Conservation (phyloP, 768 basidiomycete genomes). For the Rickenella mellea region DNA sequence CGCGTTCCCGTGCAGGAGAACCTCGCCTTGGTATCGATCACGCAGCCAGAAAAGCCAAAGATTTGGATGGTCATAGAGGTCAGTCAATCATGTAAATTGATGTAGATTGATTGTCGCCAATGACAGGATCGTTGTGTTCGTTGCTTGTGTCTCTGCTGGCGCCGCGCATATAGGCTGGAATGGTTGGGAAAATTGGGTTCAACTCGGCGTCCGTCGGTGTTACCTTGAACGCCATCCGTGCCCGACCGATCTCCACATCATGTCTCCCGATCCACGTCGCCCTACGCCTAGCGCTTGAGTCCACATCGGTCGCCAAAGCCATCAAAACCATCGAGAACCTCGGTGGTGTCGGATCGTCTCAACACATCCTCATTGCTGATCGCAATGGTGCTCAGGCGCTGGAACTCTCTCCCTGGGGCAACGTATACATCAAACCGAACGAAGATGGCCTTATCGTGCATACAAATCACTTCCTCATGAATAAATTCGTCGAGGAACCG, state of each 20-base stretch:
- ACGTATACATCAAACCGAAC: slow-evolving; percentile 17
- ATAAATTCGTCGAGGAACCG: slow-evolving; percentile 21
- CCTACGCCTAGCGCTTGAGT: slow-evolving; percentile 22
- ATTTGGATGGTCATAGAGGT: slow-evolving; percentile 29
- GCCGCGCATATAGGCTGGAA: slow-evolving; percentile 18
- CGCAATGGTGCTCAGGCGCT: slow-evolving; percentile 16
- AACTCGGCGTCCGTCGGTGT: slow-evolving; percentile 25
- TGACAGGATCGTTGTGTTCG: background rate
- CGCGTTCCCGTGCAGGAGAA: slow-evolving; percentile 21
- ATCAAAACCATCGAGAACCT: slow-evolving; percentile 17
- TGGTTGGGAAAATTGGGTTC: slow-evolving; percentile 29
- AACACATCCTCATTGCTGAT: slow-evolving; percentile 26
- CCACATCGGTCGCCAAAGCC: slow-evolving; percentile 16
- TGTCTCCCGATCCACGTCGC: slow-evolving; percentile 24
- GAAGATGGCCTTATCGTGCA: slow-evolving; percentile 20
- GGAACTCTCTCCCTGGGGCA: slow-evolving; percentile 22
- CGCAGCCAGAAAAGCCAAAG: slow-evolving; percentile 17
- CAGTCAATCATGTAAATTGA: slow-evolving; percentile 1
- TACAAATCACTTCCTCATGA: slow-evolving; percentile 27
- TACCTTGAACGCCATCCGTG: slow-evolving; percentile 27
- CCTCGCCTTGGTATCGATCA: slow-evolving; percentile 21
- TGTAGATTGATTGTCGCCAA: background rate
- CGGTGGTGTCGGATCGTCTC: slow-evolving; percentile 23
- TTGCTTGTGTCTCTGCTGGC: background rate
- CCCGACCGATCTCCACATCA: slow-evolving; percentile 18